Base-by-base conservation (phyloP, 176 grass and related monocot species). In the Phyllostachys edulis region DNA sequence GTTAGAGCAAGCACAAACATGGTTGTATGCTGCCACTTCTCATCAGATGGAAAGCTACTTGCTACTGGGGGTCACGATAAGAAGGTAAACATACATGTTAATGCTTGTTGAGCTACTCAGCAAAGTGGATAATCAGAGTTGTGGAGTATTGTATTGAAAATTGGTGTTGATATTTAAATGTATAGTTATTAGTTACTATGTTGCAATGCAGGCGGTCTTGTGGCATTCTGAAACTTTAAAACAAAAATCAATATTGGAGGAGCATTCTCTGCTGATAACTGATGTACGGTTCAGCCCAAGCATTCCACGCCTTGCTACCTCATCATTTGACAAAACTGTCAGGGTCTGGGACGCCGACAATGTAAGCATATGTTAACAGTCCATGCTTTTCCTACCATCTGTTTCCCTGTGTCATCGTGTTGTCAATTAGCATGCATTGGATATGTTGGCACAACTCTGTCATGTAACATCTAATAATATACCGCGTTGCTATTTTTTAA, bases 21-120 rank as follows among this genome's bases (percentile, higher is more conserved):
- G 79, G 86, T 99, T 66, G 45, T 92, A 18, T 99, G 96, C 50
- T 99, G 96, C 82, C 91, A 96, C 69, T 99, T 99, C 74, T 99
- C 96, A 60, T 92, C 89, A 56, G 93, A 99, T 82, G 93, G 96
- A 63, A 96, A 99, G 51, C 60, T 96, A 77, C 90, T 99, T 72
- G 96, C 96, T 49, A 99, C 96, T 66, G 96, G 93, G 73, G 93
- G 93, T 67, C 93, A 99, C 39, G 96, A 96, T 91, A 99, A 96
- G 72, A 99, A 99, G 96, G 96, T 98, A 67, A 75, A 24, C 36
- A 0, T 24, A 69, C 6, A 59, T 83, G 40, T 49, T 66, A 45
- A 20, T 83, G 18, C 74, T 83, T 79, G 69, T 63, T 49, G 67
- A 23, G 60, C 32, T 87, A 23, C 62, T 79, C n/a, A 73, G 11